These are phyloP conservation scores for Silene vulgaris DNA, from an alignment of 179 eudicot genomes.

Conservation along the genomic window DNA sequence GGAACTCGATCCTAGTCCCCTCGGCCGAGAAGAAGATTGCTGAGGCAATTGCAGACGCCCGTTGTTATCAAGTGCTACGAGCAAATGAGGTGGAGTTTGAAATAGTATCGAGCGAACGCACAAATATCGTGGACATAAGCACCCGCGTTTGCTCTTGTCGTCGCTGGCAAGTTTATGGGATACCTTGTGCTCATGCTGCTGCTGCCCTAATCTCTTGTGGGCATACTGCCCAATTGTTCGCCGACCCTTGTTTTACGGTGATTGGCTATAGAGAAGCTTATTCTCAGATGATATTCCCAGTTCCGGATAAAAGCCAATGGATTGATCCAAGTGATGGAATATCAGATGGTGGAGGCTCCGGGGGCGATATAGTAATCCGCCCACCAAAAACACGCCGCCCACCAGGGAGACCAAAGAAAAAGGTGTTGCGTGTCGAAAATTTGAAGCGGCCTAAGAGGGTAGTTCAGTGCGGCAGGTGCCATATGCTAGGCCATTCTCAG, in stretches of 20 bases:
- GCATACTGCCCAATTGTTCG: slow-evolving; percentile 73
- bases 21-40: slow-evolving; percentile 70
- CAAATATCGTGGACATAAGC: slow-evolving; percentile 70
- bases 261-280: slow-evolving; percentile 67
- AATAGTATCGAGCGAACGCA: slow-evolving; percentile 69
- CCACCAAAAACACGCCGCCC: slow-evolving; percentile 90
- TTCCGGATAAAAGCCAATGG: slow-evolving; percentile 76
- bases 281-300: slow-evolving; percentile 63
- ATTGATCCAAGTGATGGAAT: slow-evolving; percentile 47
- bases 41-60: slow-evolving; percentile 73
- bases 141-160: slow-evolving; percentile 63
- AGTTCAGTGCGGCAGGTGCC: slow-evolving; percentile 96
- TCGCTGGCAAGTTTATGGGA: slow-evolving; percentile 72
- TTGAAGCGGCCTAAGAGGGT: slow-evolving; percentile 81
- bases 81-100: slow-evolving; percentile 94
- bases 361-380: slow-evolving; percentile 49
- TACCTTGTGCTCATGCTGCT: slow-evolving; percentile 79
- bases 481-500: slow-evolving; percentile 91
- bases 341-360: slow-evolving; percentile 50
- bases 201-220: slow-evolving; percentile 87
- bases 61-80: slow-evolving; percentile 82
- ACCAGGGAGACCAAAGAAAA: slow-evolving; percentile 98
- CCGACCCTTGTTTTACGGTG: slow-evolving; percentile 74
- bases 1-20: slow-evolving; percentile 79
- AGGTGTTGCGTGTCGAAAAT: slow-evolving; percentile 81